Conservation (phyloP, 176 grass and related monocot species). For the Sorghum bicolor region Sorghum_bicolor_NCBIv3 NC_012873.2:949501-950000, state of each 20-base stretch:
- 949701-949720: slow-evolving; percentile 88
- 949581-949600: slow-evolving; percentile 48
- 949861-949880: too few species aligned
- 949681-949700: slow-evolving; percentile 91
- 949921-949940: too few species aligned
- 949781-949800: slow-evolving; percentile 94
- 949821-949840: slow-evolving; percentile 72
- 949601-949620: slow-evolving; percentile 81
- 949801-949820: slow-evolving; percentile 77
- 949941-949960: not conserved
- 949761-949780: slow-evolving; percentile 61
- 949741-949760: slow-evolving; percentile 92
- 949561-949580: slow-evolving; percentile 95
- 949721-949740: slow-evolving; percentile 73
- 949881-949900: too few species aligned
- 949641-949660: slow-evolving; percentile 90
- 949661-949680: slow-evolving; percentile 75
- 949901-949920: too few species aligned
- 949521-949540: slow-evolving; percentile 89
- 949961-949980: too few species aligned
- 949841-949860: slow-evolving; percentile 74
- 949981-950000: too few species aligned
- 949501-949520: slow-evolving; percentile 96
- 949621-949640: slow-evolving; percentile 62
- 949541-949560: slow-evolving; percentile 83